Conservation (phyloP, 1,139 yeast genomes). For the Torulaspora globosa region DNA sequence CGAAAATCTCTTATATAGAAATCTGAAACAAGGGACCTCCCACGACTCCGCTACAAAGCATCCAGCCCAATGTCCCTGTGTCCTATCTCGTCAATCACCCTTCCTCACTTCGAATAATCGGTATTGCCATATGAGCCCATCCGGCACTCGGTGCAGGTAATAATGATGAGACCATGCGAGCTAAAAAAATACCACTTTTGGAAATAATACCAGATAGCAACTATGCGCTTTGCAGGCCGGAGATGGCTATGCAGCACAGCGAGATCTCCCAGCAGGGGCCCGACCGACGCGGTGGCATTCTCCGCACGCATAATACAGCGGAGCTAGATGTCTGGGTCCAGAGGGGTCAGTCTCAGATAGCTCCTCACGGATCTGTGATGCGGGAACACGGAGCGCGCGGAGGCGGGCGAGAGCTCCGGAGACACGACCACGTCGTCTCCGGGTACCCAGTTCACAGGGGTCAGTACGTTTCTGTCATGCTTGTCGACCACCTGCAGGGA, state of each 20-base stretch:
- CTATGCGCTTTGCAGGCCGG: not conserved
- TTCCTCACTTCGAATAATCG: too few species aligned
- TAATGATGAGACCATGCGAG: too few species aligned
- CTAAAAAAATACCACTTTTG: not conserved
- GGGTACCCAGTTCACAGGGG: conserved; percentile 84
- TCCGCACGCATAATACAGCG: not conserved
- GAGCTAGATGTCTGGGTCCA: conserved; percentile 26
- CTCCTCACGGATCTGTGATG: conserved; percentile 75
- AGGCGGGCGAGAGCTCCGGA: conserved; percentile 52
- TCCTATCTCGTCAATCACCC: too few species aligned
- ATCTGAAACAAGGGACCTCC: not conserved
- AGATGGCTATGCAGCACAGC: too few species aligned
- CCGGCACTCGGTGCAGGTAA: too few species aligned
- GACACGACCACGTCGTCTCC: conserved; percentile 85
- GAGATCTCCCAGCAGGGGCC: too few species aligned
- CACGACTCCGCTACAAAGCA: not conserved
- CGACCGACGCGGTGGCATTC: too few species aligned
- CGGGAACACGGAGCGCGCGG: conserved; percentile 70
- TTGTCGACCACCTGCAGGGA: conserved; percentile 73
- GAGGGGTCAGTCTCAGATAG: conserved; percentile 60
- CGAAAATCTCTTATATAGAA: not conserved
- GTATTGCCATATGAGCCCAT: too few species aligned
- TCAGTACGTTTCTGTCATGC: conserved; percentile 53
- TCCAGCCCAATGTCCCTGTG: too few species aligned
- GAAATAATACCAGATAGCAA: not conserved